These are phyloP conservation scores for Escallonia rubra DNA, from an alignment of 129 eudicot genomes.

Conservation along the genomic window DNA sequence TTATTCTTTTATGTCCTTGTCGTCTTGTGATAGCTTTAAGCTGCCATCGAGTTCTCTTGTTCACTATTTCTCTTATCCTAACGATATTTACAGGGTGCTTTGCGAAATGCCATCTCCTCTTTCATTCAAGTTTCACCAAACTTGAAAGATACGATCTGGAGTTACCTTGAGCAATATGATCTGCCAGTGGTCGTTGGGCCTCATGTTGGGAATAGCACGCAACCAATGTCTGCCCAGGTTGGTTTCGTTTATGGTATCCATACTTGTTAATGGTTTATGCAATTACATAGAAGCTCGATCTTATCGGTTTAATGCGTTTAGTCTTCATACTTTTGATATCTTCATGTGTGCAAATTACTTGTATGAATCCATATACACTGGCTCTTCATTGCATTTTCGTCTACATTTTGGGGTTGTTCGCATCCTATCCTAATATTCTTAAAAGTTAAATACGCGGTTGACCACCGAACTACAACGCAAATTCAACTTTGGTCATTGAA, in stretches of 20 bases:
- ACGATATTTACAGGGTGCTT: constrained; percentile 65
- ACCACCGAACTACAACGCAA: no score
- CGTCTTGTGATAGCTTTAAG: not conserved
- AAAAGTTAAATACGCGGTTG: no score
- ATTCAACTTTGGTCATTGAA: no score
- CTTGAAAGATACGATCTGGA: constrained; percentile 83
- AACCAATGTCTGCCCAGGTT: constrained; percentile 66
- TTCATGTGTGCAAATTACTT: no score
- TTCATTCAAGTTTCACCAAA: constrained; percentile 79
- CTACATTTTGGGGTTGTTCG: no score
- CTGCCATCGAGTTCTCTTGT: not conserved
- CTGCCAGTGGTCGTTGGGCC: constrained; percentile 95
- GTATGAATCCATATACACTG: no score
- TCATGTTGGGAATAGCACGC: constrained; percentile 48
- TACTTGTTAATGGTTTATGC: not conserved
- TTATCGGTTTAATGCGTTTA: no score
- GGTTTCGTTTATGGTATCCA: constrained; percentile 5
- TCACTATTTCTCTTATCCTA: constrained; percentile 5
- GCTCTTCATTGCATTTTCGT: no score
- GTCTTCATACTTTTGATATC: no score
- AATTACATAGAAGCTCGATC: not conserved
- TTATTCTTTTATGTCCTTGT: not conserved
- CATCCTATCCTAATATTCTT: no score
- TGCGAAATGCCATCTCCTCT: constrained; percentile 69
- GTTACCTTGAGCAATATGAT: constrained; percentile 90